These are phyloP conservation scores for Sequoiadendron giganteum DNA, from an alignment of 75 land plant genomes.

Conservation along the genomic window DNA sequence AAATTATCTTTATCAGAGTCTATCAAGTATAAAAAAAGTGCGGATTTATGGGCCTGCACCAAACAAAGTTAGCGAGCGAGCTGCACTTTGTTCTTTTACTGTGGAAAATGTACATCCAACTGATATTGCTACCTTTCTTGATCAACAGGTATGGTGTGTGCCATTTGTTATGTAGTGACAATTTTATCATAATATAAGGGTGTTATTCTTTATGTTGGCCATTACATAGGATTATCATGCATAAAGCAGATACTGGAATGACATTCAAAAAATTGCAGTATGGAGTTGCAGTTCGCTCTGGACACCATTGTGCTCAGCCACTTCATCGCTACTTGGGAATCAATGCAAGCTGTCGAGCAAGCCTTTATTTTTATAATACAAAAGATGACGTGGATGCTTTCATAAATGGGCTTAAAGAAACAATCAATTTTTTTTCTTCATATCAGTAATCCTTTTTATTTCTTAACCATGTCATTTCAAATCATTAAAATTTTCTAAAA, in stretches of 20 bases:
- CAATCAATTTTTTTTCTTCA: slow-evolving; percentile 58
- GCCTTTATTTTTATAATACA: slow-evolving; percentile 91
- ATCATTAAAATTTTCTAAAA: neutral
- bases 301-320: slow-evolving; percentile 94
- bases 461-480: neutral
- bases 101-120: slow-evolving; percentile 72
- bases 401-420: slow-evolving; percentile 66
- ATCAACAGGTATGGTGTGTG: slow-evolving; percentile 58
- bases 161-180: neutral
- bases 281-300: slow-evolving; percentile 91
- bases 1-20: slow-evolving; percentile 63
- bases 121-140: slow-evolving; percentile 85
- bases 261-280: slow-evolving; percentile 43
- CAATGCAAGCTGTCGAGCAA: slow-evolving; percentile 80
- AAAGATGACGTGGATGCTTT: slow-evolving; percentile 81
- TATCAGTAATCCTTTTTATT: slow-evolving; percentile 23
- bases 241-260: neutral
- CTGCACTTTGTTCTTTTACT: slow-evolving; percentile 90
- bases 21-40: slow-evolving; percentile 49
- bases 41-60: slow-evolving; percentile 85
- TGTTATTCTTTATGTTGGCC: neutral
- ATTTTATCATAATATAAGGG: slow-evolving; percentile 1
- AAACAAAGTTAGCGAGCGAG: slow-evolving; percentile 44
- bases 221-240: neutral
- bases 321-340: slow-evolving; percentile 71